Conservation (phyloP, 495 filamentous ascomycete species). For the Annulohypoxylon nitens region DNA sequence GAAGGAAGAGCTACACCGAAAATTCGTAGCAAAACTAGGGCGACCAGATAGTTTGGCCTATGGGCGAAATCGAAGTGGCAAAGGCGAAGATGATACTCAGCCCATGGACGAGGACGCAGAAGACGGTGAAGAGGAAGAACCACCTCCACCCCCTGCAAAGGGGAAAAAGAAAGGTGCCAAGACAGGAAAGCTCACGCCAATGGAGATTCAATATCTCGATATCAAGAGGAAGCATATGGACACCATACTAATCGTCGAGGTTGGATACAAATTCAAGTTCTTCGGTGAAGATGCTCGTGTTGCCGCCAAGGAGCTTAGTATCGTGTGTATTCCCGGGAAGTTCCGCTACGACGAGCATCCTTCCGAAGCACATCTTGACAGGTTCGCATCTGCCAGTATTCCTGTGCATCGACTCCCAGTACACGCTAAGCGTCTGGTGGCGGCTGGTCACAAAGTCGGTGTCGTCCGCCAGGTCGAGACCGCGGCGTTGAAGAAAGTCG, state of each 20-base stretch:
- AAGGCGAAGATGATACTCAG: constrained; percentile 65
- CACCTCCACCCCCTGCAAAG: constrained; percentile 58
- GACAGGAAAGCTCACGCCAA: constrained; percentile 89
- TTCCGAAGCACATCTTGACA: constrained; percentile 91
- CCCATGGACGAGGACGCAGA: constrained; percentile 61
- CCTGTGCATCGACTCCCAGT: constrained; percentile 93
- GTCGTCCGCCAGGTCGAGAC: constrained; percentile 98
- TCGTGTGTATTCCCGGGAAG: constrained; percentile 97
- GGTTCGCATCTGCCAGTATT: constrained; percentile 96
- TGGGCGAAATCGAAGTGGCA: constrained; percentile 69
- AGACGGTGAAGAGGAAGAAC: constrained; percentile 70
- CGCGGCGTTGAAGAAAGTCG: constrained; percentile 95
- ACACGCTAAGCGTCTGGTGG: constrained; percentile 92
- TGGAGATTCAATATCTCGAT: constrained; percentile 93
- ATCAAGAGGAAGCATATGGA: constrained; percentile 95
- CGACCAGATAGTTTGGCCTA: constrained; percentile 81
- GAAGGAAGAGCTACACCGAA: constrained; percentile 81
- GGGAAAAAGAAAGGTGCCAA: constrained; percentile 76
- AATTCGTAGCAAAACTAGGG: constrained; percentile 91
- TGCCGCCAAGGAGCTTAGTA: constrained; percentile 91
- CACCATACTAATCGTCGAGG: constrained; percentile 88
- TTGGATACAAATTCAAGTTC: constrained; percentile 98
- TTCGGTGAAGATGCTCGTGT: constrained; percentile 96
- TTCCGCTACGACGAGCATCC: constrained; percentile 94
- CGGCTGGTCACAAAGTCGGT: constrained; percentile 94